phyloP scores from a whole-genome alignment of 768 basidiomycete species.

The Calocera viscosa region DNA sequence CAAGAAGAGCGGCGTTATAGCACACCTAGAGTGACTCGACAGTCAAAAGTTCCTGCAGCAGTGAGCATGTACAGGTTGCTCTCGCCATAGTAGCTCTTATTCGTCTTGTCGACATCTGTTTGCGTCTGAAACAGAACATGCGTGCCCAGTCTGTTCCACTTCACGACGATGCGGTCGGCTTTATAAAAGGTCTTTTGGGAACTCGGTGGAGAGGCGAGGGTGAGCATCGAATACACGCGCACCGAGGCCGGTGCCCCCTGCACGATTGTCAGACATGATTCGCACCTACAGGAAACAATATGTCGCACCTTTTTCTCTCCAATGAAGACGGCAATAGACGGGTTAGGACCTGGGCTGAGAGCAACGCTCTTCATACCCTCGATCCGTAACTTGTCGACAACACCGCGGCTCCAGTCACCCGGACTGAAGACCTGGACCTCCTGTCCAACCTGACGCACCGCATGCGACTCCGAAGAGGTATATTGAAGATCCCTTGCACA shows the following conservation, averaged over 20 bases:
- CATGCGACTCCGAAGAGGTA: slow-evolving; percentile 79
- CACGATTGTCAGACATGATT: not conserved
- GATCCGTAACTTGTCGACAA: slow-evolving; percentile 68
- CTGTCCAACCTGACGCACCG: slow-evolving; percentile 61
- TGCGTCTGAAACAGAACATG: slow-evolving; percentile 84
- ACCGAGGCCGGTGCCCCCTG: slow-evolving; percentile 81
- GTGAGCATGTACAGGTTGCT: slow-evolving; percentile 88
- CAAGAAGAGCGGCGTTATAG: not conserved
- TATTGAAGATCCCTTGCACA: slow-evolving; percentile 55
- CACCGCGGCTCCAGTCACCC: slow-evolving; percentile 63
- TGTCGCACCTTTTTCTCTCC: slow-evolving; percentile 75
- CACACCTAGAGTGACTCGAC: slow-evolving; percentile 48
- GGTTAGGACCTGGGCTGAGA: slow-evolving; percentile 74
- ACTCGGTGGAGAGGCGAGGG: slow-evolving; percentile 49
- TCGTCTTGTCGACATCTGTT: slow-evolving; percentile 92
- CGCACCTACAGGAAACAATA: not conserved
- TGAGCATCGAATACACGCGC: slow-evolving; percentile 63
- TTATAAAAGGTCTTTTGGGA: slow-evolving; percentile 92
- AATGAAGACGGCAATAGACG: slow-evolving; percentile 81
- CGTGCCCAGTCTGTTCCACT: slow-evolving; percentile 93
- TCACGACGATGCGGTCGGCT: slow-evolving; percentile 82
- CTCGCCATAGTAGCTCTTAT: slow-evolving; percentile 97
- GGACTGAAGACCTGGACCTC: slow-evolving; percentile 80
- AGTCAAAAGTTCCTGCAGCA: slow-evolving; percentile 87
- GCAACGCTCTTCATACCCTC: slow-evolving; percentile 69